Evolutionary conservation across 129 eudicot genomes (phyloP), one percentile per base, ranked within the genome.

Genomic region (Chrysanthemum seticuspe): DNA sequence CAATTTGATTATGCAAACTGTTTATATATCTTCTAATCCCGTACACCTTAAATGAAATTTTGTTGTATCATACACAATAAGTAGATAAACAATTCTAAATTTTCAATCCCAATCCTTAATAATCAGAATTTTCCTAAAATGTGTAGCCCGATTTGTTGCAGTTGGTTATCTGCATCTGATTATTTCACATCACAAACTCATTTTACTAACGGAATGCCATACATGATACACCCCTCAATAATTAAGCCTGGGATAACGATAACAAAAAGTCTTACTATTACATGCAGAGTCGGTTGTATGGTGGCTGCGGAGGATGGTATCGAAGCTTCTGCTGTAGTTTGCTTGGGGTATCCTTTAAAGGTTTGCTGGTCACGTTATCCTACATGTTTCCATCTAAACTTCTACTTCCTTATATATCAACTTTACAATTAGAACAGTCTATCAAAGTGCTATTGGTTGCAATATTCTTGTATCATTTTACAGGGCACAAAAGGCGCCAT

Each of bases 341-440:
- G 97, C 81, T 59, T 92, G 73, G 97, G 96, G 48, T 89, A 92
- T 80, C 97, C 97, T 11, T 62, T 92, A 72, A 92, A 89, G 96
- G 97, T 91, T 68, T 62, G 78, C 56, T 74, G 50, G 29, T 61
- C 52, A 13, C 34, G 1, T 14, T 10, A 50, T 61, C 44, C 8
- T 9, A 19, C 6, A 58, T 58, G n/a, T 19, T 45, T 31, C 16
- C 3, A 31, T 10, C 4, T n/a, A 15, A 10, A 1, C 1, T 19
- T 9, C 3, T 23, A 21, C 21, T 50, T 52, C 8, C 48, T 23
- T 52, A 2, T 44, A 11, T 70, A 10, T 18, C 1, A 27, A 25
- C 47, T 27, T 25, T 2, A 4, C 12, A 13, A 18, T 5, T 7
- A 18, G 45, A 67, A 8, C 5, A 18, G 8, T 18, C 19, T 47